phyloP scores from a whole-genome alignment of 306 rosid genomes.

The apple (Malus domestica) region ASM211411v1 NC_041801.1:6584501-6585000 shows the following conservation, averaged over 20 bases:
- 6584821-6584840: constrained; percentile 42
- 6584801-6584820: constrained; percentile 62
- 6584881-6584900: constrained; percentile 54
- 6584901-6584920: constrained; percentile 40
- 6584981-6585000: constrained; percentile 41
- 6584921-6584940: constrained; percentile 53
- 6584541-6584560: not conserved
- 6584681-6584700: constrained; percentile 54
- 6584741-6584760: constrained; percentile 53
- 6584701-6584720: constrained; percentile 44
- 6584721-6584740: constrained; percentile 74
- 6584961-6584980: constrained; percentile 38
- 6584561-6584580: not conserved
- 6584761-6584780: constrained; percentile 46
- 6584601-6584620: constrained; percentile 59
- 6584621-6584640: constrained; percentile 81
- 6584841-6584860: constrained; percentile 56
- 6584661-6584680: constrained; percentile 64
- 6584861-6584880: constrained; percentile 54
- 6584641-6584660: constrained; percentile 78
- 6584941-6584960: constrained; percentile 61
- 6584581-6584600: constrained; percentile 51
- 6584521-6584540: not conserved
- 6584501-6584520: not conserved
- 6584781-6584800: constrained; percentile 95